Percentiles rank a stretch among this genome's conserved stretches.
Evolutionary conservation across 352 stramenopile species (phyloP).

Genomic region (Phytophthora fragariae): DNA sequence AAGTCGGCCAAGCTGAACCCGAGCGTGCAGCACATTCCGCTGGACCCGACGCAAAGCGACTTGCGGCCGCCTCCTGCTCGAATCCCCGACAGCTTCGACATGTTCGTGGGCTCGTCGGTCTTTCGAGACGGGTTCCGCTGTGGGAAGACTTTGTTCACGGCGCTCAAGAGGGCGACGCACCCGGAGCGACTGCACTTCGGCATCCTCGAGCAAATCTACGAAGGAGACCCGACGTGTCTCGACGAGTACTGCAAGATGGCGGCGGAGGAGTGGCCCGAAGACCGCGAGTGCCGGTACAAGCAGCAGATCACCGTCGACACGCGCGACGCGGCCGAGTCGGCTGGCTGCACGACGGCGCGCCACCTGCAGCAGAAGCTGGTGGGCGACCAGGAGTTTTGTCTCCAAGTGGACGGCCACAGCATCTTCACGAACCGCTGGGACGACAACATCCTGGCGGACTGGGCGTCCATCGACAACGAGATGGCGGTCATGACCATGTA

Average conservation of each 20-base stretch:
- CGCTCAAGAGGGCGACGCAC: conserved; percentile 63
- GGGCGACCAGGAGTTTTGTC: conserved; percentile 74
- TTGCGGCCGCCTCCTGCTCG: conserved; percentile 65
- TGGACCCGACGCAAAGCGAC: conserved; percentile 33
- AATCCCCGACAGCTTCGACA: conserved; percentile 54
- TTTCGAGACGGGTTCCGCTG: conserved; percentile 84
- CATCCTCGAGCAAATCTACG: conserved; percentile 81
- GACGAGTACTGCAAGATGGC: conserved; percentile 83
- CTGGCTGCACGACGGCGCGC: conserved; percentile 72
- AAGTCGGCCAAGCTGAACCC: conserved; percentile 55
- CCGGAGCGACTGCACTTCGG: conserved; percentile 79
- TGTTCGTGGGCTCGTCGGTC: conserved; percentile 77
- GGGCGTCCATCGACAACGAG: conserved; percentile 74
- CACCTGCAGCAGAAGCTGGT: conserved; percentile 82
- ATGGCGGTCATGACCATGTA: conserved; percentile 85
- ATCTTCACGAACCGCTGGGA: conserved; percentile 88
- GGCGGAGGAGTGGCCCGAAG: conserved; percentile 59
- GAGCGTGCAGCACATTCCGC: conserved; percentile 74
- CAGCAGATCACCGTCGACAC: conserved; percentile 72
- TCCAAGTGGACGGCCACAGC: conserved; percentile 84
- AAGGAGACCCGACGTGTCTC: conserved; percentile 69
- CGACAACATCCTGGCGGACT: conserved; percentile 68
- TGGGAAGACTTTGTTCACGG: conserved; percentile 81
- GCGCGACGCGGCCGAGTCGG: conserved; percentile 68
- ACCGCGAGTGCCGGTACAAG: conserved; percentile 65